These are phyloP conservation scores for Lenwebbia sp. DNA, from an alignment of 345 rosid species.

Conservation along the genomic window DNA sequence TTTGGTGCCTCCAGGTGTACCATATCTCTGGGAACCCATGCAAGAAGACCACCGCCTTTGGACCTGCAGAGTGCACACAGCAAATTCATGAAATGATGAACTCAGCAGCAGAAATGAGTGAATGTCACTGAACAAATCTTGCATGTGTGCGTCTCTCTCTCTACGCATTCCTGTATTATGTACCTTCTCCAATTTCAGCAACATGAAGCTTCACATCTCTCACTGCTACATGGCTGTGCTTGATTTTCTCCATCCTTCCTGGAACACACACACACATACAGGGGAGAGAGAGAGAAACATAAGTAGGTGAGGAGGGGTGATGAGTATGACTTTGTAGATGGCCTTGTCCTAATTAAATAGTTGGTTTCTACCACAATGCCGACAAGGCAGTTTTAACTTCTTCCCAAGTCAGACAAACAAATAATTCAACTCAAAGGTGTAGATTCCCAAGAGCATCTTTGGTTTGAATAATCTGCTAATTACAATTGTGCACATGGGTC, in stretches of 20 bases:
- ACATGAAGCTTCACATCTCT: slow-evolving; percentile 37
- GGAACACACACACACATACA: neutral
- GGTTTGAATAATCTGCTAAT: neutral
- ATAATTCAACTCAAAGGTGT: neutral
- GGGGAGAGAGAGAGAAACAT: neutral
- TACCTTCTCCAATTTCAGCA: slow-evolving; percentile 38
- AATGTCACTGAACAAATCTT: neutral
- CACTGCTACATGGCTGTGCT: slow-evolving; percentile 24
- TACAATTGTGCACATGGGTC: neutral
- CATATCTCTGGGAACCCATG: slow-evolving; percentile 41
- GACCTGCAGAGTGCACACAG: neutral
- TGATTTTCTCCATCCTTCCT: slow-evolving; percentile 24
- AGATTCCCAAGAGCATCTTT: neutral
- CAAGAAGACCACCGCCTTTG: slow-evolving; percentile 13
- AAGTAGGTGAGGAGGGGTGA: neutral
- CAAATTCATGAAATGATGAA: neutral
- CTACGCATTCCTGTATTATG: neutral
- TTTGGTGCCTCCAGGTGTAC: slow-evolving; percentile 38
- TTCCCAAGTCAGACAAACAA: neutral
- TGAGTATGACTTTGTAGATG: neutral
- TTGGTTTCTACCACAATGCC: neutral
- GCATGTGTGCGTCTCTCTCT: neutral
- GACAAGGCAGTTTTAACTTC: neutral
- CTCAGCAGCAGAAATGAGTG: neutral
- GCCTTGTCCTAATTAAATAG: neutral